Evolutionary conservation across 2,329 filamentous ascomycete species (phyloP).

Genomic region (Ascochyta clinopodiicola): DNA sequence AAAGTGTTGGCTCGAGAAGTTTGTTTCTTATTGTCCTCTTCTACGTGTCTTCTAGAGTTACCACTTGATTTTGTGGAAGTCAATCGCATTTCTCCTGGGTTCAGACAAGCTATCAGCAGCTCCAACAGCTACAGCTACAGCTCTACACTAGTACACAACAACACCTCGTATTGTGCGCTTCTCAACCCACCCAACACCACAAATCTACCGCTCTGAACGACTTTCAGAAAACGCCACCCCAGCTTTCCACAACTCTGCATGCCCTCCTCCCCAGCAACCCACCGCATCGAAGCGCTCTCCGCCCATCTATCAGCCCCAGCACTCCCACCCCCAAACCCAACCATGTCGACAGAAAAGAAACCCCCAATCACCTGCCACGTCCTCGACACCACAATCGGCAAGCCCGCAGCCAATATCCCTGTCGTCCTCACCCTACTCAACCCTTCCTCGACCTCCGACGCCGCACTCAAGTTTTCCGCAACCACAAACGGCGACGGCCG

Average conservation of each 20-base stretch:
- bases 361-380: constrained; percentile 83
- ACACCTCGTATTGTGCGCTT: neutral
- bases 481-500: constrained; percentile 79
- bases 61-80: neutral
- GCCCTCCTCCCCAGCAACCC: constrained; percentile 21
- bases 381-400: constrained; percentile 79
- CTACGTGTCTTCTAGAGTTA: neutral
- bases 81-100: neutral
- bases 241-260: constrained; percentile 15
- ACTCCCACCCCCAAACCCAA: constrained; percentile 13
- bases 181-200: neutral
- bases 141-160: neutral
- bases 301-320: constrained; percentile 18
- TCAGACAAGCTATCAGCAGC: neutral
- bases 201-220: neutral
- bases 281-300: constrained; percentile 28
- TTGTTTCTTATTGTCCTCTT: neutral
- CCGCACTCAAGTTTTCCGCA: constrained; percentile 65
- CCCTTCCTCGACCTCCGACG: constrained; percentile 48
- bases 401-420: constrained; percentile 69
- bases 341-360: constrained; percentile 31
- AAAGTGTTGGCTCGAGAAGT: neutral
- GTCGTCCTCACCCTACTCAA: constrained; percentile 66
- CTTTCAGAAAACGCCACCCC: neutral
- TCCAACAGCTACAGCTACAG: neutral